These are phyloP conservation scores for Quercus lobata DNA, from an alignment of 331 rosid species.

Conservation along the genomic window DNA sequence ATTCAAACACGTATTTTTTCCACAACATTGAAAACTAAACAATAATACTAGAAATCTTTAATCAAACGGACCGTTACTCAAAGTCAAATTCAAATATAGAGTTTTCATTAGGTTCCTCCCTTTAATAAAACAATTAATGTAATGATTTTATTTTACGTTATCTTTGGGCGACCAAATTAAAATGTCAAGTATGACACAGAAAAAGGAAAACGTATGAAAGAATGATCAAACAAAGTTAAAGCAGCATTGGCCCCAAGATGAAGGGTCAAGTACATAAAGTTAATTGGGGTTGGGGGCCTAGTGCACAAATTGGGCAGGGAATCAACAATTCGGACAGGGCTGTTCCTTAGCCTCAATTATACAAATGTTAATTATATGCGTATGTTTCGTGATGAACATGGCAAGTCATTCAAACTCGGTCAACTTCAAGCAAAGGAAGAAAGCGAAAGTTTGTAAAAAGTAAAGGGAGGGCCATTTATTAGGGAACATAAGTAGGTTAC, in stretches of 20 bases:
- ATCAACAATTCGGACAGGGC: too few relatives aligned
- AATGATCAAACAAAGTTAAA: neutral
- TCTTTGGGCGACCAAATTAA: neutral
- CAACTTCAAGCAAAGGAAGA: neutral
- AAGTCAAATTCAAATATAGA: neutral
- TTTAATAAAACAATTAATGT: neutral
- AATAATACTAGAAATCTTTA: rapidly evolving
- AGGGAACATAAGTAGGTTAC: neutral
- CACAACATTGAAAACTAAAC: rapidly evolving
- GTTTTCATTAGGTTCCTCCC: neutral
- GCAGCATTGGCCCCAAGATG: neutral
- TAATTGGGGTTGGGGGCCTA: neutral
- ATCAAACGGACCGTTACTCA: rapidly evolving
- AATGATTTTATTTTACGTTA: neutral
- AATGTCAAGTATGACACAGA: neutral
- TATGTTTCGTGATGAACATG: neutral
- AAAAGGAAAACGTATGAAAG: neutral
- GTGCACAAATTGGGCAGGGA: too few relatives aligned
- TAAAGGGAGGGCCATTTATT: neutral
- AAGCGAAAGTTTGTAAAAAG: neutral
- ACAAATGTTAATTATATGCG: neutral
- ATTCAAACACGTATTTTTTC: rapidly evolving
- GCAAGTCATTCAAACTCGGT: neutral
- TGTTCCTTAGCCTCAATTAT: neutral
- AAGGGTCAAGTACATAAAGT: neutral